Evolutionary conservation across 2,329 filamentous ascomycete species (phyloP).

Genomic region (Hypoxylon sp.): DNA sequence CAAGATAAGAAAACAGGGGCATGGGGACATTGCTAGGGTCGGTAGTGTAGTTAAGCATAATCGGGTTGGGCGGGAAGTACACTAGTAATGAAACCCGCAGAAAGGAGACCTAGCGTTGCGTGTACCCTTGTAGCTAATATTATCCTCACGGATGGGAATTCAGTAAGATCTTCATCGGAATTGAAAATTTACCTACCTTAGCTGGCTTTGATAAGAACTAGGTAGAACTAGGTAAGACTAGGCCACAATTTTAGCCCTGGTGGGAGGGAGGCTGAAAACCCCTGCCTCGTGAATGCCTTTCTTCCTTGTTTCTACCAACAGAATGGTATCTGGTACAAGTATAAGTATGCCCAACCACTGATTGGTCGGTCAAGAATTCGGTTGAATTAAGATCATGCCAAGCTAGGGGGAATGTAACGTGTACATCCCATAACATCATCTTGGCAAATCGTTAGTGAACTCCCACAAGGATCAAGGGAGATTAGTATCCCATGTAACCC

Average conservation of each 20-base stretch:
- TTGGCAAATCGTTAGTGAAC: conserved; percentile 4
- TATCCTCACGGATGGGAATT: conserved; percentile 17
- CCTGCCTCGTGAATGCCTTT: conserved; percentile 11
- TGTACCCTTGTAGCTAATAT: neutral
- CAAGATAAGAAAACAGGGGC: conserved; percentile 13
- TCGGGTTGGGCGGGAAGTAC: conserved; percentile 9
- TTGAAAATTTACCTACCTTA: conserved; percentile 27
- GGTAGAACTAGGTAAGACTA: conserved; percentile 14
- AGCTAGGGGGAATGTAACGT: conserved; percentile 24
- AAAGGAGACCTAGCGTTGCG: conserved; percentile 11
- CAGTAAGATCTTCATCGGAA: conserved; percentile 25
- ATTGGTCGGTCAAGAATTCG: conserved; percentile 17
- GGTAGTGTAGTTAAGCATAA: conserved; percentile 29
- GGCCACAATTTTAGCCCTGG: conserved; percentile 4
- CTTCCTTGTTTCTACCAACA: conserved; percentile 35
- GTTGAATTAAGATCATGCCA: conserved; percentile 28
- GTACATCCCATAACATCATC: conserved; percentile 14
- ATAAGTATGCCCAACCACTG: neutral
- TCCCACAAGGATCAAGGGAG: conserved; percentile 25
- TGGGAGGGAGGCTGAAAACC: conserved; percentile 38
- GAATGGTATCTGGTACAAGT: conserved; percentile 18
- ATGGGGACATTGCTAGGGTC: conserved; percentile 10
- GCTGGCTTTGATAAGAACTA: conserved; percentile 18
- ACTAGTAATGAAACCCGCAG: conserved; percentile 17
- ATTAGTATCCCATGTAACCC: conserved; percentile 9